These are phyloP conservation scores for Monosporascus cannonballus DNA, from an alignment of 2,329 filamentous ascomycete species.

Conservation along the genomic window DNA sequence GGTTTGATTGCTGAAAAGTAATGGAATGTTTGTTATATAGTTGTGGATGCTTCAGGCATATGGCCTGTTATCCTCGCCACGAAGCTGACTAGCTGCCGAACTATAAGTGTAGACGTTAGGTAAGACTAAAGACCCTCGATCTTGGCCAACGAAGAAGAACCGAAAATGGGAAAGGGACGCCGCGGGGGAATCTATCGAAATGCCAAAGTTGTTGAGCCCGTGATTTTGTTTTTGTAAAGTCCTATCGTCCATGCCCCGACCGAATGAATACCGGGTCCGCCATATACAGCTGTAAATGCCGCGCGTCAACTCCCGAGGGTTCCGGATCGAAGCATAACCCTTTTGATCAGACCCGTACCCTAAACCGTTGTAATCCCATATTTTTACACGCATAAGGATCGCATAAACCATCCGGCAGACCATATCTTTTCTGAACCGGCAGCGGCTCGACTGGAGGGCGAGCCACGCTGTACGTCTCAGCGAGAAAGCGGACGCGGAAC, in stretches of 20 bases:
- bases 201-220: constrained; percentile 13
- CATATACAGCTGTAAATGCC: constrained; percentile 22
- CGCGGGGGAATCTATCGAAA: constrained; percentile 26
- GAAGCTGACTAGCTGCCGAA: constrained; percentile 21
- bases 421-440: constrained; percentile 5
- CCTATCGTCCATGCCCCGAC: constrained; percentile 11
- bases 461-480: constrained; percentile 1
- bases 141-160: constrained; percentile 15
- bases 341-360: constrained; percentile 12
- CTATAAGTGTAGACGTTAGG: constrained; percentile 11
- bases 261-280: constrained; percentile 11
- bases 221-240: constrained; percentile 15
- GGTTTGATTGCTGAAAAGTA: neutral
- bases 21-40: constrained; percentile 21
- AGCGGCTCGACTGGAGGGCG: constrained; percentile 1
- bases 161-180: constrained; percentile 14
- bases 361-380: constrained; percentile 17
- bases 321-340: constrained; percentile 7
- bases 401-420: constrained; percentile 15
- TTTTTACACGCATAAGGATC: constrained; percentile 28
- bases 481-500: constrained; percentile 8
- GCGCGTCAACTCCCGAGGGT: constrained; percentile 7
- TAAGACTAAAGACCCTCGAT: constrained; percentile 16
- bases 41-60: constrained; percentile 11
- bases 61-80: constrained; percentile 20